Percentiles rank a stretch among this genome's conserved stretches.
Evolutionary conservation across 306 rosid species (phyloP).

Genomic region (Pachyrhizus erosus): DNA sequence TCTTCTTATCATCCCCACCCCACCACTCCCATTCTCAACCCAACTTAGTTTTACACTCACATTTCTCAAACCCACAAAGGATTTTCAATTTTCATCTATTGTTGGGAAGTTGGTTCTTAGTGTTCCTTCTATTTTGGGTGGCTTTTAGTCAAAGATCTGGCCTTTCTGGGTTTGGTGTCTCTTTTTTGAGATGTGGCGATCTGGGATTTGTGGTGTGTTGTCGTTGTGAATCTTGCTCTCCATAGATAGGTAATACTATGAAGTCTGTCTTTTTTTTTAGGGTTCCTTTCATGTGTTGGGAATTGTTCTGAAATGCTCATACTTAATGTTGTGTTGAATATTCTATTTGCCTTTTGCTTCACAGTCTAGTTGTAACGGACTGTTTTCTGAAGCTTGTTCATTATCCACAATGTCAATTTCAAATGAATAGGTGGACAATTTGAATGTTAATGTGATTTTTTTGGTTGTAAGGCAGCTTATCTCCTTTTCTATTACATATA

Average conservation of each 20-base stretch:
- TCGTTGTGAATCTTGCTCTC: slow-evolving; percentile 29
- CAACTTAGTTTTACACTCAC: slow-evolving; percentile 60
- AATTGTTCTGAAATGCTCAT: neutral
- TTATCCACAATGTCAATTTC: slow-evolving; percentile 8
- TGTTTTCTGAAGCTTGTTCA: neutral
- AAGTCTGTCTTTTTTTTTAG: slow-evolving; percentile 14
- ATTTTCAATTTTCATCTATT: slow-evolving; percentile 22
- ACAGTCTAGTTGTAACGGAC: neutral
- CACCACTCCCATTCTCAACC: neutral
- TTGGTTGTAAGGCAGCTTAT: slow-evolving; percentile 2
- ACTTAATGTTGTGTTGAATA: slow-evolving; percentile 18
- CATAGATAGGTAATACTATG: slow-evolving; percentile 40
- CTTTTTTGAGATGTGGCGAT: slow-evolving; percentile 35
- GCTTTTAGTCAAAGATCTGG: slow-evolving; percentile 57
- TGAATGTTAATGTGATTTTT: slow-evolving; percentile 21
- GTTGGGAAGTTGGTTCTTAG: slow-evolving; percentile 33
- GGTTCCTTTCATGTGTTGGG: neutral
- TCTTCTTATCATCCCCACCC: slow-evolving; percentile 45
- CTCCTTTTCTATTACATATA: slow-evolving; percentile 11
- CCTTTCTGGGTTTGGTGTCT: slow-evolving; percentile 20
- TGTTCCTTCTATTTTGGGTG: slow-evolving; percentile 21
- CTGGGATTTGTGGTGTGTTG: slow-evolving; percentile 51
- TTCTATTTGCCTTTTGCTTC: slow-evolving; percentile 24
- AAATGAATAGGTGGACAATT: neutral
- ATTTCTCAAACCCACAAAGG: slow-evolving; percentile 41